Base-by-base conservation (phyloP, 225 moss, liverwort and hornwort genomes). In the Neckera pumila region DNA sequence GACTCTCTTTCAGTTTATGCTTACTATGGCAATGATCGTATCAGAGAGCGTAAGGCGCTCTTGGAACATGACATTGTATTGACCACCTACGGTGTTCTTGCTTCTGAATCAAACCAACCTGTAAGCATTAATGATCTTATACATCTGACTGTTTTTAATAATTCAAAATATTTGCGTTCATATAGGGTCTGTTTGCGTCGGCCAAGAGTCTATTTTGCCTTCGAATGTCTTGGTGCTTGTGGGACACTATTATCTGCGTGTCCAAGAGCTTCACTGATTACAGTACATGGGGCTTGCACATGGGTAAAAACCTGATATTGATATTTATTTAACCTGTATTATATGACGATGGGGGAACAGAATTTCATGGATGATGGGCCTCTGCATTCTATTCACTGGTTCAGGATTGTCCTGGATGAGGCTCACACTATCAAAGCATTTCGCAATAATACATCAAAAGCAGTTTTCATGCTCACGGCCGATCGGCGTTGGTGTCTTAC, bases 401-500 rank as follows among this genome's bases (percentile, higher is more conserved):
- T 93, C 89, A 93, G 96, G 40, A 81, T 97, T 79, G 92, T 97
- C 54, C 93, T 97, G 57, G 97, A 96, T 91, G 97, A 97, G 92
- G 96, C 96, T 61, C 97, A 97, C 64, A 95, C 95, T 42, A 95
- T 97, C 36, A 97, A 97, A 85, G 93, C 92, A 34, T 91, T 92
- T 86, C 95, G 95, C 60, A 90, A 89, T 69, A 93, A 91, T 82
- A 93, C 95, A 87, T 86, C 96, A 25, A 95, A 94, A 89, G 94
- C 97, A 53, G 94, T 95, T 89, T 95, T 95, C 79, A 91, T 94
- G 90, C 96, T 97, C 54, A 95, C 94, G 73, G 93, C 96, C 59
- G 96, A 97, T 92, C 91, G 96, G 79, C 94, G 95, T 84, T 97
- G 97, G 97, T 97, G 97, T 90, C 96, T 97, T 54, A 97, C 97